phyloP scores from a whole-genome alignment of 495 filamentous ascomycete genomes.

The Viridothelium virens region DNA sequence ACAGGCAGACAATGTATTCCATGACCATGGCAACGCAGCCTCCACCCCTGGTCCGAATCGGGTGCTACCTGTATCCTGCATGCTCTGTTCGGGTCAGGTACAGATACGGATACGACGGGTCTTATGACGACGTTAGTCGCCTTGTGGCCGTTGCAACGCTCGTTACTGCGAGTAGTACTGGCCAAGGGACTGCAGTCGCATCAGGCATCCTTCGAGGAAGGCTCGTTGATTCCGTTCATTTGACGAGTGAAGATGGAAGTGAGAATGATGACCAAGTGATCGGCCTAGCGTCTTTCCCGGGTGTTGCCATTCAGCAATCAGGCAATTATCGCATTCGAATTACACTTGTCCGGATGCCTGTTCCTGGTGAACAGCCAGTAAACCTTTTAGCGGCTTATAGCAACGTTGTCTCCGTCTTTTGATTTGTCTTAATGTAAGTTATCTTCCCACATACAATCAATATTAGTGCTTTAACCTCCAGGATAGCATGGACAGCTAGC shows the following conservation, averaged over 20 bases:
- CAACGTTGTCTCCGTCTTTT: background rate
- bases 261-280: slow-evolving; percentile 1
- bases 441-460: background rate
- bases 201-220: background rate
- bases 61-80: background rate
- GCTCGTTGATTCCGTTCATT: background rate
- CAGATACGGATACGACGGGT: background rate
- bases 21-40: background rate
- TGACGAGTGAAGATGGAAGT: background rate
- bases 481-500: too few species aligned
- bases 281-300: slow-evolving; percentile 4
- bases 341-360: background rate
- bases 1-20: background rate
- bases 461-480: too few species aligned
- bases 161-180: background rate
- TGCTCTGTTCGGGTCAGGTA: slow-evolving; percentile 3
- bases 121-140: slow-evolving; percentile 1
- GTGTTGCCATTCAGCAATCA: background rate
- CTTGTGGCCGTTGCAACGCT: background rate
- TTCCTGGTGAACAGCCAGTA: background rate
- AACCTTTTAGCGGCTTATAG: background rate
- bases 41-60: background rate
- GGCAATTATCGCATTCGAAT: slow-evolving; percentile 1
- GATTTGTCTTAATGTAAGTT: background rate
- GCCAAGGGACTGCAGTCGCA: background rate